Conservation (phyloP, 768 basidiomycete genomes). For the Tylopilus plumbeoviolaceoides region DNA sequence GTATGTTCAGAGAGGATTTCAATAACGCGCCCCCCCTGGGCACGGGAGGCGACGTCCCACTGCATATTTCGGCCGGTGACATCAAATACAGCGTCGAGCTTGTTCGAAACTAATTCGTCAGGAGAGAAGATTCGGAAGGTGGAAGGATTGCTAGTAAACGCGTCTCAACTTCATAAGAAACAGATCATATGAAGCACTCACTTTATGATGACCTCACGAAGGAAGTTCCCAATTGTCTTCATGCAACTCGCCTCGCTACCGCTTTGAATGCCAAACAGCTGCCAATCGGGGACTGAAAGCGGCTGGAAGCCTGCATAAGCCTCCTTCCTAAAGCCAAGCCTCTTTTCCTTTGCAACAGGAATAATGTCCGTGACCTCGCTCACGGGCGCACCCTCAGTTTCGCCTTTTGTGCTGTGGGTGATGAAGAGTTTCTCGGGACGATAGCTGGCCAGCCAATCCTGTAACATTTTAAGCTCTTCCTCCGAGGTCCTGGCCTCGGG, state of each 20-base stretch:
- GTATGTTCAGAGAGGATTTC: conserved; percentile 90
- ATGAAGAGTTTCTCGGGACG: conserved; percentile 63
- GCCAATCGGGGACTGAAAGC: conserved; percentile 67
- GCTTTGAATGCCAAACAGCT: conserved; percentile 44
- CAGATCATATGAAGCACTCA: conserved; percentile 26
- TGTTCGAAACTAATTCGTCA: conserved; percentile 84
- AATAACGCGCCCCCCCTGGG: conserved; percentile 74
- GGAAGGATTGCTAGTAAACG: conserved; percentile 55
- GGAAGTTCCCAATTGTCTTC: conserved; percentile 59
- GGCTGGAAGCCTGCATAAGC: conserved; percentile 59
- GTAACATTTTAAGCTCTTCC: conserved; percentile 59
- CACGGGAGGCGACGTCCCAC: conserved; percentile 70
- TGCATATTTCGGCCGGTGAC: conserved; percentile 73
- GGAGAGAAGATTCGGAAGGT: conserved; percentile 89
- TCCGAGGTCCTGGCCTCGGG: conserved; percentile 61
- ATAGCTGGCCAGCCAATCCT: conserved; percentile 75
- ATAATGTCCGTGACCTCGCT: conserved; percentile 55
- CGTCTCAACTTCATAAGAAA: not conserved
- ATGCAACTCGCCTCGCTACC: conserved; percentile 71
- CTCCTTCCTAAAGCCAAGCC: conserved; percentile 69
- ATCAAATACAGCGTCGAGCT: conserved; percentile 77
- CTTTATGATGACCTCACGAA: conserved; percentile 54
- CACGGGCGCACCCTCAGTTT: conserved; percentile 45
- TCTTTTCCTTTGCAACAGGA: conserved; percentile 51
- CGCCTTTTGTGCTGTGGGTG: not conserved